Percentiles rank a stretch among this genome's conserved stretches.
phyloP scores from a whole-genome alignment of 331 rosid genomes.

The Rhamnella rubrinervis region DNA sequence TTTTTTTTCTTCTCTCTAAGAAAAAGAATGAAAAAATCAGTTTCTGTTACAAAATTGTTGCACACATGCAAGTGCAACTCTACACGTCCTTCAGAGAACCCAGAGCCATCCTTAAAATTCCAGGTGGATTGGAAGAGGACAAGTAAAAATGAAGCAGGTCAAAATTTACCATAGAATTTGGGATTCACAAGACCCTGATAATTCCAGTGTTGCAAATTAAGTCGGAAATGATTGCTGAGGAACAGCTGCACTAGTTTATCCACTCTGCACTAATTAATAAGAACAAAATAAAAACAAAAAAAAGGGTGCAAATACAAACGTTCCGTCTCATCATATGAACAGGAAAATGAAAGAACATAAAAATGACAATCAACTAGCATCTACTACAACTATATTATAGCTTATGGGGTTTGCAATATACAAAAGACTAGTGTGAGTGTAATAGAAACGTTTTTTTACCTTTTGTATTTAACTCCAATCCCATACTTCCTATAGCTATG shows the following conservation, averaged over 20 bases:
- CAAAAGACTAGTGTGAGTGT: too few species aligned
- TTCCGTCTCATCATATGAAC: background rate
- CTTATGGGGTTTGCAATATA: too few species aligned
- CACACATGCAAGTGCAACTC: slow-evolving; percentile 23
- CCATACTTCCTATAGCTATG: too few species aligned
- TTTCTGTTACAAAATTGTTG: slow-evolving; percentile 17
- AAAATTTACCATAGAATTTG: background rate
- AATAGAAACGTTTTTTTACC: too few species aligned
- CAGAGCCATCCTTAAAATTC: slow-evolving; percentile 24
- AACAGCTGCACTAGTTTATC: background rate
- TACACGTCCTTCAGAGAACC: slow-evolving; percentile 24
- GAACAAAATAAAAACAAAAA: background rate
- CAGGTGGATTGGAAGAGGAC: slow-evolving; percentile 6
- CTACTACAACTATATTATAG: too few species aligned
- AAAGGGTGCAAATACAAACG: background rate
- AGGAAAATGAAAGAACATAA: background rate
- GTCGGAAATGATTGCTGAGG: background rate
- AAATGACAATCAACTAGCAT: too few species aligned
- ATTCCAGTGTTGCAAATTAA: background rate
- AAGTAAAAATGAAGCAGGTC: background rate
- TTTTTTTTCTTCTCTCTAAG: background rate
- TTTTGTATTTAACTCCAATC: too few species aligned
- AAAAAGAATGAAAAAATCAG: slow-evolving; percentile 16
- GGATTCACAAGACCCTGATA: background rate
- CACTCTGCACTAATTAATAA: slow-evolving; percentile 11